Conservation (phyloP, 352 stramenopile genomes). For the Globisporangium nodosum region DNA sequence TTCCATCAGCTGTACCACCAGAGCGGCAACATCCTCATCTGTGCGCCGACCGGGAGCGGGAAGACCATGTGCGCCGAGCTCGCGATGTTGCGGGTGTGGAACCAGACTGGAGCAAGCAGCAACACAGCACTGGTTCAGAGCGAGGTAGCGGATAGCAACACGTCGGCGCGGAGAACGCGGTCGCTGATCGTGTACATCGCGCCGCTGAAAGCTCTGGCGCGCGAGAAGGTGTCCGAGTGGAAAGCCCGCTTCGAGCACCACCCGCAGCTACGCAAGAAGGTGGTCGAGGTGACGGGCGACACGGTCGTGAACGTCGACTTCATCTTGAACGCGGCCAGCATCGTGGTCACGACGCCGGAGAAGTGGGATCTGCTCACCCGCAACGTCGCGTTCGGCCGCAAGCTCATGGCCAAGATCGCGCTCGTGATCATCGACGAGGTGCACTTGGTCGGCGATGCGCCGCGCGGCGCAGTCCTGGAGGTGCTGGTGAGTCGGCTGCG, state of each 20-base stretch:
- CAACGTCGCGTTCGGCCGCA: constrained; percentile 69
- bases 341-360: constrained; percentile 97
- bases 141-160: neutral
- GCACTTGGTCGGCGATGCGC: constrained; percentile 95
- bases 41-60: constrained; percentile 94
- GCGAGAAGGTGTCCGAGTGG: constrained; percentile 97
- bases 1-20: constrained; percentile 98
- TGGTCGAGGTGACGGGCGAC: constrained; percentile 97
- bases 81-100: constrained; percentile 95
- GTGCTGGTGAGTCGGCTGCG: constrained; percentile 87
- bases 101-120: constrained; percentile 18
- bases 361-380: constrained; percentile 98
- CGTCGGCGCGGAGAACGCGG: neutral
- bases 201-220: constrained; percentile 95
- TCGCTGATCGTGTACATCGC: constrained; percentile 96
- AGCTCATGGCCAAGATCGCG: constrained; percentile 62
- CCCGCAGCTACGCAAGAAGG: constrained; percentile 78
- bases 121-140: neutral
- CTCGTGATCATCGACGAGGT: constrained; percentile 98
- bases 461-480: constrained; percentile 87
- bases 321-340: constrained; percentile 89
- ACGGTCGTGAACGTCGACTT: constrained; percentile 91
- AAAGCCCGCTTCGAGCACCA: constrained; percentile 87
- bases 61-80: constrained; percentile 98
- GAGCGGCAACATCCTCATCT: constrained; percentile 94